A percentile compares a stretch with the other conserved stretches of the same genome.
Conservation (phyloP, 176 grass and related monocot species). For the Aechmea fasciata region DNA sequence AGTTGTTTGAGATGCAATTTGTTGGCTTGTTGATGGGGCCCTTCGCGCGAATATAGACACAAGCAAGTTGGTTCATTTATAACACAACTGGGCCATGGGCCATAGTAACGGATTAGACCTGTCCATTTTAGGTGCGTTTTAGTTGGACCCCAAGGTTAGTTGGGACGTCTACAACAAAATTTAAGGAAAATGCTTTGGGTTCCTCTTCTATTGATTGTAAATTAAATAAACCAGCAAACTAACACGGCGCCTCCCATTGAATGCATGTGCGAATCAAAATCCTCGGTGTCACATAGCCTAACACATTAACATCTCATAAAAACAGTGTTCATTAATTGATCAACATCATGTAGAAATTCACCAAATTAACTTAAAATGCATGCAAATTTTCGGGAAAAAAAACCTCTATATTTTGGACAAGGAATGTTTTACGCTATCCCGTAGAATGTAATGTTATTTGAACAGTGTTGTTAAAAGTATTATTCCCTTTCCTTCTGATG, state of each 20-base stretch:
- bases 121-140: neutral
- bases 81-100: neutral
- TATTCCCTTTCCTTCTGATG: too few species aligned
- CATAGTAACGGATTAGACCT: neutral
- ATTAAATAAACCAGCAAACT: too few species aligned
- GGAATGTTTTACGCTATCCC: too few species aligned
- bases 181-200: neutral
- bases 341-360: too few species aligned
- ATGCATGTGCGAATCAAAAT: too few species aligned
- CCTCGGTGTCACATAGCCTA: neutral
- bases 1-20: neutral
- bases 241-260: too few species aligned
- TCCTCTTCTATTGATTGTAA: too few species aligned
- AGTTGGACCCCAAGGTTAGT: neutral
- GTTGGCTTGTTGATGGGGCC: neutral
- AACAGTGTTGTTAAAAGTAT: too few species aligned
- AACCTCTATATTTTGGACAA: too few species aligned
- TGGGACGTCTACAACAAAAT: neutral
- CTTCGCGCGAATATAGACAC: neutral
- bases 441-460: too few species aligned
- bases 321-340: neutral
- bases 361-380: too few species aligned
- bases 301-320: neutral
- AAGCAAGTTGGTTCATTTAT: neutral
- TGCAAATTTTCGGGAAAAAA: too few species aligned